Base-by-base conservation (phyloP, 345 rosid genomes). In the Salix viminalis region DNA sequence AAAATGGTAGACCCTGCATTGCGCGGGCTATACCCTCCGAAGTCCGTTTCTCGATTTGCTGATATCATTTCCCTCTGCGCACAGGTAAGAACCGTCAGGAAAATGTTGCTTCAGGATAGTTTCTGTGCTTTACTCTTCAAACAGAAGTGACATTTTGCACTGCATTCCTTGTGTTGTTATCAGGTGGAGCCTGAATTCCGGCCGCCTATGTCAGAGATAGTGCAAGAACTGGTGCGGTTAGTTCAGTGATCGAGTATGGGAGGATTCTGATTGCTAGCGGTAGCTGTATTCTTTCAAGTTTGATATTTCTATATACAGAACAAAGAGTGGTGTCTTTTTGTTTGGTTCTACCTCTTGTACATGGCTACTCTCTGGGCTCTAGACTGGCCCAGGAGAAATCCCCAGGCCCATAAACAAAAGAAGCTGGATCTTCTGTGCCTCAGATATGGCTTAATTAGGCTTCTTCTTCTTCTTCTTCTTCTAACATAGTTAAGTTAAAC, bases 171-270 rank as follows among this genome's bases (percentile, higher is more conserved):
- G 23, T 30, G n/a, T 44, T 67, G 24, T 24, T 9, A n/a, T 18
- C 76, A 93, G 99, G 34, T 85, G 70, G 97, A 96, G 85, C 95
- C 97, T 0, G 90, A 87, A 52, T 88, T 88, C 75, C 89, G 97
- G 80, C 96, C 99, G 19, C 89, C 94, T 2, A 90, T 93, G 89
- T 88, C 95, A 30, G 91, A 93, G 85, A 92, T 93, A 85, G 99
- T 93, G 82, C 89, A 90, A 80, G 84, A 91, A 77, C 75, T 95
- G 87, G 88, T 89, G 75, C 91, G 89, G 32, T 79, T 94, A 79
- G 94, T 89, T 64, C 91, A 88, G 65, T 83, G 88, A 14, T 75
- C 91, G 1, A 87, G 80, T 26, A 86, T 88, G 86, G 81, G 84
- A 88, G 32, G 94, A 87, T 60, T 82, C 79, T 5, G 91, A 87